These are phyloP conservation scores for Microdochium nivale DNA, from an alignment of 2,329 filamentous ascomycete species.

Conservation along the genomic window DNA sequence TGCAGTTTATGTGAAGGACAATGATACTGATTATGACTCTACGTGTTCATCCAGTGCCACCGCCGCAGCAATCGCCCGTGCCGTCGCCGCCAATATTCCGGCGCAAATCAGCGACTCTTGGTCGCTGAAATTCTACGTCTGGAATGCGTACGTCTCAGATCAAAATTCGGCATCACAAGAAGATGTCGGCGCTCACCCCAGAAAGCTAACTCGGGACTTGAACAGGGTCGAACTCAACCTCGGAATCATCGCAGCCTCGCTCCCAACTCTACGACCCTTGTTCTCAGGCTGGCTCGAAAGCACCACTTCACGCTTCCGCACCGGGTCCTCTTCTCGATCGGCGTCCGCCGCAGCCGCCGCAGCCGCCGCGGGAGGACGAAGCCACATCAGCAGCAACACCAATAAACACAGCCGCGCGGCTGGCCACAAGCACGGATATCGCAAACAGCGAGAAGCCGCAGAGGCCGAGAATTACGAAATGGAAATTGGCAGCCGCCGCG, in stretches of 20 bases:
- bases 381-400: not conserved
- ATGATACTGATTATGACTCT: not conserved
- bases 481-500: not conserved
- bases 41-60: not conserved
- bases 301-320: slow-evolving; percentile 3
- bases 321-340: not conserved
- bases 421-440: slow-evolving; percentile 1
- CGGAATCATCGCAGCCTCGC: slow-evolving; percentile 5
- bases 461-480: not conserved
- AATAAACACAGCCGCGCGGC: not conserved
- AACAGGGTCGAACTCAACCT: slow-evolving; percentile 6
- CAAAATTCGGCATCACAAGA: not conserved
- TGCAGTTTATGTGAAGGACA: not conserved
- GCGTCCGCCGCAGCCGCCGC: not conserved
- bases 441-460: not conserved
- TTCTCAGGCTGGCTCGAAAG: slow-evolving; percentile 6
- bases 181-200: not conserved
- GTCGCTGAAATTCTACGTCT: not conserved
- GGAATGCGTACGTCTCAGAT: not conserved
- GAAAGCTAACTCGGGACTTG: not conserved
- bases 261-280: slow-evolving; percentile 4
- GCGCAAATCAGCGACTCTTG: not conserved
- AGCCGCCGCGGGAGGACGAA: not conserved
- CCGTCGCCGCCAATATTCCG: not conserved
- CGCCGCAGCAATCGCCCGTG: not conserved